Evolutionary conservation across 441 rosid species (phyloP).

Genomic region (Populus hybrid): DNA sequence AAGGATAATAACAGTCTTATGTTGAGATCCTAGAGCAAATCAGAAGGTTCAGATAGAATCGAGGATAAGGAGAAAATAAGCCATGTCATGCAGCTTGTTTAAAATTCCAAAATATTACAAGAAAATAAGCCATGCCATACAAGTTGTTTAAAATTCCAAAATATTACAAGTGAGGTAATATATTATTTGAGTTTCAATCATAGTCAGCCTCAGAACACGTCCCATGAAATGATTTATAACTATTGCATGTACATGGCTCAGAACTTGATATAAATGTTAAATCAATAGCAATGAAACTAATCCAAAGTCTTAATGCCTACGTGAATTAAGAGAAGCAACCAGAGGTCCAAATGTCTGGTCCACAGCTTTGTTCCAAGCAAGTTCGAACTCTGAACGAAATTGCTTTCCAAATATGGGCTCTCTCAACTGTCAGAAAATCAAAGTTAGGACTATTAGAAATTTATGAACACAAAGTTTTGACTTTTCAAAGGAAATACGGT

Average conservation of each 20-base stretch:
- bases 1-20: background rate
- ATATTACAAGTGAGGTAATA: slow-evolving; percentile 5
- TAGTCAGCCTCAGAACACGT: slow-evolving; percentile 6
- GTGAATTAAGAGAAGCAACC: slow-evolving; percentile 61
- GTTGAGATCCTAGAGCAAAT: background rate
- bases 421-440: slow-evolving; percentile 42
- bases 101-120: background rate
- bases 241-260: slow-evolving; percentile 12
- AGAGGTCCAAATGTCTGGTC: slow-evolving; percentile 55
- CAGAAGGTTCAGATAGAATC: background rate
- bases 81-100: background rate
- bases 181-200: slow-evolving; percentile 10
- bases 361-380: slow-evolving; percentile 81
- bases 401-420: slow-evolving; percentile 63
- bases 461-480: background rate
- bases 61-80: background rate
- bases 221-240: slow-evolving; percentile 9
- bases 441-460: slow-evolving; percentile 17
- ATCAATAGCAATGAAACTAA: slow-evolving; percentile 6
- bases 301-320: slow-evolving; percentile 45
- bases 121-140: background rate
- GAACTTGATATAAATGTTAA: slow-evolving; percentile 7
- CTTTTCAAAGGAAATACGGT: background rate
- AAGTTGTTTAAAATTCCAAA: background rate
- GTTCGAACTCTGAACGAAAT: slow-evolving; percentile 51